These are phyloP conservation scores for Psilocybe tampanensis DNA, from an alignment of 768 basidiomycete genomes.

Conservation along the genomic window DNA sequence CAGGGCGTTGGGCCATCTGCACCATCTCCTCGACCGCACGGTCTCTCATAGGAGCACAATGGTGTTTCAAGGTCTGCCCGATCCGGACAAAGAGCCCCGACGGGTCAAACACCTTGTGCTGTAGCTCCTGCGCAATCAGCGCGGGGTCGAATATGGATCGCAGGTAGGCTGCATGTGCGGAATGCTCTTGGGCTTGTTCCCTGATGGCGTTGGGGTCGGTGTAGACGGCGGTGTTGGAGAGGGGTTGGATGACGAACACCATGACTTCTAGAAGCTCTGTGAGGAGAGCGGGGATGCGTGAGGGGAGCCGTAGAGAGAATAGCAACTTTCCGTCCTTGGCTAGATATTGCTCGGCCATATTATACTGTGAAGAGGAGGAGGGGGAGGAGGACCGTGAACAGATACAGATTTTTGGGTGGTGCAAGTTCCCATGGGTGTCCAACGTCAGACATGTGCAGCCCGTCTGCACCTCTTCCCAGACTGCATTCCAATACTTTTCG, in stretches of 20 bases:
- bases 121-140: conserved; percentile 82
- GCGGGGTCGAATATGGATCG: conserved; percentile 80
- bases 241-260: conserved; percentile 81
- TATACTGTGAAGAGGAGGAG: background rate
- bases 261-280: conserved; percentile 81
- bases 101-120: conserved; percentile 76
- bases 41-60: conserved; percentile 95
- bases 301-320: conserved; percentile 68
- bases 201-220: conserved; percentile 60
- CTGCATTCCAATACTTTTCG: conserved; percentile 85
- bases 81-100: conserved; percentile 77
- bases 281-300: conserved; percentile 70
- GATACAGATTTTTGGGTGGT: conserved; percentile 56
- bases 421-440: conserved; percentile 52
- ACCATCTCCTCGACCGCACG: conserved; percentile 84
- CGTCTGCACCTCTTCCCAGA: conserved; percentile 73
- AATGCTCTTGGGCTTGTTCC: conserved; percentile 62
- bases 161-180: conserved; percentile 67
- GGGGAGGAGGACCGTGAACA: conserved; percentile 36
- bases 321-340: conserved; percentile 13
- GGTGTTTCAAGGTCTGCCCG: conserved; percentile 81
- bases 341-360: background rate
- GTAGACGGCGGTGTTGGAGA: conserved; percentile 62
- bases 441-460: conserved; percentile 88
- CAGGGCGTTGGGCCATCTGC: conserved; percentile 57